Evolutionary conservation across 495 filamentous ascomycete genomes (phyloP).

Genomic region (Neurospora sp.): DNA sequence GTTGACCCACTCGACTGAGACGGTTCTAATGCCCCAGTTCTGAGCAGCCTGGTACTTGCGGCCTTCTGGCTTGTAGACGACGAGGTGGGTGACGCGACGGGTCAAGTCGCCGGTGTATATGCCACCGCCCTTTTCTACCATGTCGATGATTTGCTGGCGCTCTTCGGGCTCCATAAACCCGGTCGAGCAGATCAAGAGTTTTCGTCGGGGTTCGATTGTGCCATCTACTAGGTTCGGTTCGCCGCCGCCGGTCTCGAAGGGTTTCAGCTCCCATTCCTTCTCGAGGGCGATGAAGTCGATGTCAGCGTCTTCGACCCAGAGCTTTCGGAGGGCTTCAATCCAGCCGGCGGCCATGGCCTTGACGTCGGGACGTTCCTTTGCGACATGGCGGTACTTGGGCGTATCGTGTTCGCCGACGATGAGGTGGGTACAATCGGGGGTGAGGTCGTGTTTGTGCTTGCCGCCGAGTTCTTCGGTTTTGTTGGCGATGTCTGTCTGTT

Average conservation of each 20-base stretch:
- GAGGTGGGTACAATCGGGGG: conserved; percentile 89
- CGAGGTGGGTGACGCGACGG: conserved; percentile 73
- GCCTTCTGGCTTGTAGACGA: conserved; percentile 68
- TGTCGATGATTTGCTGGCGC: conserved; percentile 53
- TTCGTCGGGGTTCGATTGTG: conserved; percentile 15
- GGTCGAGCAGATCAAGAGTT: conserved; percentile 73
- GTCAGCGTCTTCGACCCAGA: conserved; percentile 75
- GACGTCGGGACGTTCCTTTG: conserved; percentile 77
- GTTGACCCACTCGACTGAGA: conserved; percentile 74
- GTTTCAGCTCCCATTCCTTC: conserved; percentile 28
- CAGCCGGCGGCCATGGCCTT: conserved; percentile 67
- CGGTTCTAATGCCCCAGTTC: conserved; percentile 66
- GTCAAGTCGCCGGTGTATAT: conserved; percentile 80
- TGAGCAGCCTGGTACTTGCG: conserved; percentile 82
- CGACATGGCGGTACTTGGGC: conserved; percentile 90
- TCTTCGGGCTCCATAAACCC: conserved; percentile 75
- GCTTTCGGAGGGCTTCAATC: conserved; percentile 70
- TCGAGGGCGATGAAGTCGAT: conserved; percentile 60
- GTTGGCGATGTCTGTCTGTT: conserved; percentile 58
- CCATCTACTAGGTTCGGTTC: conserved; percentile 13
- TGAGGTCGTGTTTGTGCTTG: conserved; percentile 78
- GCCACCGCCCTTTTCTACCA: conserved; percentile 58
- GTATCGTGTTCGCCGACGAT: conserved; percentile 82
- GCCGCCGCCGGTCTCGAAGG: conserved; percentile 32
- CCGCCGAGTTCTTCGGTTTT: conserved; percentile 79